These are phyloP conservation scores for Epichloe aotearoae DNA, from an alignment of 2,329 filamentous ascomycete species.

Conservation along the genomic window DNA sequence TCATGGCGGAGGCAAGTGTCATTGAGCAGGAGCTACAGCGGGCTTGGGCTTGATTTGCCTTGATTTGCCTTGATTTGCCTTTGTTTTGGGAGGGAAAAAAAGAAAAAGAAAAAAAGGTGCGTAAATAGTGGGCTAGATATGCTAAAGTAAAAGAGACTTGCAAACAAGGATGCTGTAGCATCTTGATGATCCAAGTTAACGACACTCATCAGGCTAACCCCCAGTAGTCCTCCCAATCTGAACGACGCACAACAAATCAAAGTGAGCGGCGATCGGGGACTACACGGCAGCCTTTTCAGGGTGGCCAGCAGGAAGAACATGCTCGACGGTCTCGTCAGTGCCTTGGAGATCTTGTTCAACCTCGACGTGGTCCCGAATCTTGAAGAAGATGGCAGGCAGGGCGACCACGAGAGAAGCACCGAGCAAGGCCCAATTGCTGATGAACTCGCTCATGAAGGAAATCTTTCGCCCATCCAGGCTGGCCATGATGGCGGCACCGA, in stretches of 20 bases:
- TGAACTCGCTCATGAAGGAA: conserved; percentile 61
- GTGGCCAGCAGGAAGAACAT: conserved; percentile 35
- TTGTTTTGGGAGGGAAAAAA: not conserved
- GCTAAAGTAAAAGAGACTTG: not conserved
- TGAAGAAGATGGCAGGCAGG: conserved; percentile 62
- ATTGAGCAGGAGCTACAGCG: conserved; percentile 3
- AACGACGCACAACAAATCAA: not conserved
- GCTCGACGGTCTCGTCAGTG: conserved; percentile 67
- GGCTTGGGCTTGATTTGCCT: not conserved
- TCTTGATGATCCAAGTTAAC: no score
- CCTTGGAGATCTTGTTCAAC: conserved; percentile 74
- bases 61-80: not conserved
- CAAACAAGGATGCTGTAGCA: no score
- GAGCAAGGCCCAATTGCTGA: conserved; percentile 58
- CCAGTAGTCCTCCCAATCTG: no score
- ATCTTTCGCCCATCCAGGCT: conserved; percentile 22
- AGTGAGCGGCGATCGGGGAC: not conserved
- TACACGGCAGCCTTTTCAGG: not conserved
- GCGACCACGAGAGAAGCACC: conserved; percentile 63
- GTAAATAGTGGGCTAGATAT: not conserved
- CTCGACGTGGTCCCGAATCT: conserved; percentile 69
- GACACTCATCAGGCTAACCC: no score
- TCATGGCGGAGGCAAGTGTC: conserved; percentile 4
- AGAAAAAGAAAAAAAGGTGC: not conserved
- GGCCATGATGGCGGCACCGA: conserved; percentile 45